These are phyloP conservation scores for Phytopythium cucurbitacearum DNA, from an alignment of 352 stramenopile species.

Conservation along the genomic window DNA sequence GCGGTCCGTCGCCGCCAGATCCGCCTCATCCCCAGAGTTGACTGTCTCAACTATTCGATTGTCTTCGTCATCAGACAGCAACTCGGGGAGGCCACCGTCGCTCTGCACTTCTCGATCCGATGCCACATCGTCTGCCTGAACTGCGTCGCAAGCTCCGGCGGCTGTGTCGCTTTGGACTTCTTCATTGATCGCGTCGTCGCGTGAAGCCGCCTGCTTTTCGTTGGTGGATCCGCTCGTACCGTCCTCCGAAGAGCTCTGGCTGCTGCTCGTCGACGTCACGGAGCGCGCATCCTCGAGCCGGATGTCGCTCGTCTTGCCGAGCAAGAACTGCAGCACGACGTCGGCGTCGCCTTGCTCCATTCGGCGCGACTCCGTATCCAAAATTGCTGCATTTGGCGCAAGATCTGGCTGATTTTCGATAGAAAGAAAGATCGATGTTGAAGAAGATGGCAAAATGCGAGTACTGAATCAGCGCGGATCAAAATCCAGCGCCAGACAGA, in stretches of 20 bases:
- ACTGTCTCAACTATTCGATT: neutral
- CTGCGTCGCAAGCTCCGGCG: too few relatives aligned
- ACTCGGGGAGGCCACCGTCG: too few relatives aligned
- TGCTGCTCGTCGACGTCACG: conserved; percentile 3
- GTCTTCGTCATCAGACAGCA: neutral
- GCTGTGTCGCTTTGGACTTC: neutral
- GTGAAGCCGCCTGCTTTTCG: too few relatives aligned
- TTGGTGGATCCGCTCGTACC: neutral
- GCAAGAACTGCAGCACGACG: conserved; percentile 6
- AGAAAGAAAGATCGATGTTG: too few relatives aligned
- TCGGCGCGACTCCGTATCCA: too few relatives aligned
- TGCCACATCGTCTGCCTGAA: too few relatives aligned
- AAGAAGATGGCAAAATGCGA: too few relatives aligned
- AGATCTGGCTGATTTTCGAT: too few relatives aligned
- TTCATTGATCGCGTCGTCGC: neutral
- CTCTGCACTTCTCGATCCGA: too few relatives aligned
- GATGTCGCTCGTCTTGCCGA: neutral
- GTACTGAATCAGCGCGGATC: too few relatives aligned
- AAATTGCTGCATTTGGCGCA: too few relatives aligned
- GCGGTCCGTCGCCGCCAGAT: conserved; percentile 1
- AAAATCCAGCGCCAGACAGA: too few relatives aligned
- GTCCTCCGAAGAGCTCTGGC: neutral
- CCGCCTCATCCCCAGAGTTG: neutral
- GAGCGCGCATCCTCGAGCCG: conserved; percentile 4
- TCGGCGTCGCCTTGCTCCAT: neutral